Evolutionary conservation across 108 stramenopile species (phyloP), one percentile per base, ranked within the genome.

Genomic region (Fragilariopsis cylindrus): DNA sequence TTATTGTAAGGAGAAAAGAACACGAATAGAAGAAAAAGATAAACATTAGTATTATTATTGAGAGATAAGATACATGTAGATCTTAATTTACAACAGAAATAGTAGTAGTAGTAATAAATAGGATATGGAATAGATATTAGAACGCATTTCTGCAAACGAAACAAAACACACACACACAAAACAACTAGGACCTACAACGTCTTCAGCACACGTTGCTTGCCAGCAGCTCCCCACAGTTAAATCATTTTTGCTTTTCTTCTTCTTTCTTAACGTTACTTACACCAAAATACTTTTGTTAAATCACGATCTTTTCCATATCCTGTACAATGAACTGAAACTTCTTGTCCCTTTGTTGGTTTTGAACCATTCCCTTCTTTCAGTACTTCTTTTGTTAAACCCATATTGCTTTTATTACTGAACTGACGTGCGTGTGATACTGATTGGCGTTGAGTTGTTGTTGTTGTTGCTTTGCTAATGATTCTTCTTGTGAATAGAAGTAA

Each of bases 281-380:
- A 78, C 96, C 96, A 97, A 80, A 97, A 97, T 78, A 94, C 92
- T 72, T 84, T 7, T 16, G 78, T 71, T 4, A 96, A 70, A 80
- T 97, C 91, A 2, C 82, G 78, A 76, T 96, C 85, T 60, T 97
- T 97, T 42, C 96, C 95, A 72, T 82, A 97, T 7, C 96, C 96
- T 3, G 96, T 96, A 77, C 96, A 97, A 70, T 97, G 96, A 40
- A 97, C 85, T 4, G 94, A 94, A 4, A 97, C 96, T 18, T 72
- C 60, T 71, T 94, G 90, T 7, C 95, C 95, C 41, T 76, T 74
- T 53, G 73, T 62, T 39, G 90, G 93, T 69, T 86, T 84, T 30
- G 54, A 53, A 39, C 90, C 90, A 62, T 82, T 91, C 62, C 92
- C 90, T 43, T 70, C 84, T 19, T 65, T 69, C 39, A 93, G 43